Percentiles rank a stretch among this genome's conserved stretches.
Conservation (phyloP, 768 basidiomycete species). For the Mycena indigotica region DNA sequence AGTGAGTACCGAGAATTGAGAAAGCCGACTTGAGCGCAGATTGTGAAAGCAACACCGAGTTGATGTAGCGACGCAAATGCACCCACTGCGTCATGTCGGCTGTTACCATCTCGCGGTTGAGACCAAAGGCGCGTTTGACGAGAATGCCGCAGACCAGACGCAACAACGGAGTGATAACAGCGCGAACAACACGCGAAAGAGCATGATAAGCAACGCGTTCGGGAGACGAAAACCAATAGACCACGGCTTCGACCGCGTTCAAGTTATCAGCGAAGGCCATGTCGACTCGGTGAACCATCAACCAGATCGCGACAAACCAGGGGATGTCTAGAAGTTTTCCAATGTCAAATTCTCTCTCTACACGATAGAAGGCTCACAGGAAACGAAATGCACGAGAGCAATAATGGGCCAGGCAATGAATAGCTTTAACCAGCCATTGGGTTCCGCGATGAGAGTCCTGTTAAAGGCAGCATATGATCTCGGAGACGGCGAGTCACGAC, state of each 20-base stretch:
- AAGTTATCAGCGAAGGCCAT: slow-evolving; percentile 25
- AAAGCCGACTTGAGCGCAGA: slow-evolving; percentile 38
- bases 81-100: slow-evolving; percentile 33
- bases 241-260: slow-evolving; percentile 42
- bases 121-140: slow-evolving; percentile 43
- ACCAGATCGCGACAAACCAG: slow-evolving; percentile 43
- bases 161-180: slow-evolving; percentile 38
- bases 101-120: slow-evolving; percentile 34
- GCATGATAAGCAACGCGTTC: slow-evolving; percentile 42
- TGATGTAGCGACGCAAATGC: slow-evolving; percentile 42
- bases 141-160: slow-evolving; percentile 42
- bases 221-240: slow-evolving; percentile 46
- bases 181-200: slow-evolving; percentile 41
- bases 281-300: slow-evolving; percentile 39
- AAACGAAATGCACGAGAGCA: slow-evolving; percentile 33
- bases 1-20: slow-evolving; percentile 48
- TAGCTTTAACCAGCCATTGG: slow-evolving; percentile 33
- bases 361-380: slow-evolving; percentile 35
- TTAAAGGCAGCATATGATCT: slow-evolving; percentile 42
- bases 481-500: slow-evolving; percentile 41
- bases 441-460: slow-evolving; percentile 37
- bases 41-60: slow-evolving; percentile 39
- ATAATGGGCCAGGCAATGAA: slow-evolving; percentile 47
- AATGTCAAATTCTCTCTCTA: too few relatives aligned
- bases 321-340: slow-evolving; percentile 47